Conservation (phyloP, 176 grass and related monocot species). For the Aegilops speltoides region DNA sequence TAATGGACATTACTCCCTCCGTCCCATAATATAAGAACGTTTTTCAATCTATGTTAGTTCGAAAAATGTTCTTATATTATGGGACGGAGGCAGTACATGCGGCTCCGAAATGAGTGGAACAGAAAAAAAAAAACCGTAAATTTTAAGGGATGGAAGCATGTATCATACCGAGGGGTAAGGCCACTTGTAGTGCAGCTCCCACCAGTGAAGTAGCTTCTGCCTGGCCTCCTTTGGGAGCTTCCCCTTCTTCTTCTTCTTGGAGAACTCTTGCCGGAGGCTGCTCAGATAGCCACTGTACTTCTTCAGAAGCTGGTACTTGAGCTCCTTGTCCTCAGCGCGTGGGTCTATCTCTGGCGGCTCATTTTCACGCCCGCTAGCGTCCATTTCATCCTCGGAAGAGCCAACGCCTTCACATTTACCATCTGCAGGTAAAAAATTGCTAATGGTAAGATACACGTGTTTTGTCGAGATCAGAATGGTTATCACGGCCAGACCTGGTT, state of each 20-base stretch:
- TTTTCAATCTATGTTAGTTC: no score
- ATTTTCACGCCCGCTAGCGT: conserved; percentile 59
- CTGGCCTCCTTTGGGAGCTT: conserved; percentile 85
- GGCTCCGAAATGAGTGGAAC: not conserved
- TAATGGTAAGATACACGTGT: conserved; percentile 13
- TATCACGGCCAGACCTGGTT: conserved; percentile 3
- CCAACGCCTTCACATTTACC: conserved; percentile 69
- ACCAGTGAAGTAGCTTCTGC: conserved; percentile 78
- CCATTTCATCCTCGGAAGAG: conserved; percentile 82
- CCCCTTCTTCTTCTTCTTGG: conserved; percentile 92
- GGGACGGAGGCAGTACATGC: not conserved
- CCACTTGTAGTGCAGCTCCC: conserved; percentile 85
- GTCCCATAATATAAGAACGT: no score
- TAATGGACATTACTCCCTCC: not conserved
- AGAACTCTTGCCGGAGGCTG: conserved; percentile 80
- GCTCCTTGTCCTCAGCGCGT: conserved; percentile 56
- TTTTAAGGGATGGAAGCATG: not conserved
- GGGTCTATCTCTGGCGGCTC: conserved; percentile 65
- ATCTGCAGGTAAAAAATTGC: conserved; percentile 43
- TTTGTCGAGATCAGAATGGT: conserved; percentile 15
- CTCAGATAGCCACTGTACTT: conserved; percentile 82
- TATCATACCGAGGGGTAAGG: conserved; percentile 74
- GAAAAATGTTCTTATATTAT: no score
- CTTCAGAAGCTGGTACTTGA: conserved; percentile 70
- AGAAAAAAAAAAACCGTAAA: not conserved